These are phyloP conservation scores for Domatiomyces globalis DNA, from an alignment of 2,329 filamentous ascomycete species.

Conservation along the genomic window DNA sequence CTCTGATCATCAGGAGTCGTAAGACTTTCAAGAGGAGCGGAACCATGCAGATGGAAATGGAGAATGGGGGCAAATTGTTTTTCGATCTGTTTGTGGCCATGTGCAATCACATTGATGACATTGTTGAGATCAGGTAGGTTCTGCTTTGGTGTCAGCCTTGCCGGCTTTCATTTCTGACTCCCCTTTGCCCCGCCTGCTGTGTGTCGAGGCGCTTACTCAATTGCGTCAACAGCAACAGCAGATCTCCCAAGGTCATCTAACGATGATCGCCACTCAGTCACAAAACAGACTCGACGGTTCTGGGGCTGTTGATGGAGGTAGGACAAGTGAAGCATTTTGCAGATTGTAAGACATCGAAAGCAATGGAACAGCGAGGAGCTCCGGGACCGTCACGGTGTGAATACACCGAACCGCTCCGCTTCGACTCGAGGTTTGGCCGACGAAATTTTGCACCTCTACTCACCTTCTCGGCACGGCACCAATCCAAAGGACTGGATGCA, in stretches of 20 bases:
- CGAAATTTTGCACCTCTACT: slow-evolving; percentile 27
- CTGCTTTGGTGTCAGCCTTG: slow-evolving; percentile 5
- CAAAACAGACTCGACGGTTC: slow-evolving; percentile 22
- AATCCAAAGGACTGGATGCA: slow-evolving; percentile 14
- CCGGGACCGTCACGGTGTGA: slow-evolving; percentile 10
- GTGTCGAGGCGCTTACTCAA: slow-evolving; percentile 14
- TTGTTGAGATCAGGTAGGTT: slow-evolving; percentile 69
- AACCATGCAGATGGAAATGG: slow-evolving; percentile 94
- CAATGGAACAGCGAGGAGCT: slow-evolving; percentile 20
- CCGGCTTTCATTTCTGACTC: slow-evolving; percentile 7
- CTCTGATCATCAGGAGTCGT: slow-evolving; percentile 77
- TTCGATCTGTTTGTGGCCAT: slow-evolving; percentile 90
- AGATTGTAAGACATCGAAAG: slow-evolving; percentile 6
- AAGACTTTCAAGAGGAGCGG: slow-evolving; percentile 84
- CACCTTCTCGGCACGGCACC: slow-evolving; percentile 27
- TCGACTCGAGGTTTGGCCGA: slow-evolving; percentile 33
- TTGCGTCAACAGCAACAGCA: slow-evolving; percentile 31
- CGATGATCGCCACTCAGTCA: slow-evolving; percentile 16
- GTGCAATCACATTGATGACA: slow-evolving; percentile 87
- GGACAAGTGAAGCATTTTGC: slow-evolving; percentile 23
- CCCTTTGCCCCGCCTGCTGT: slow-evolving; percentile 3
- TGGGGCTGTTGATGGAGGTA: slow-evolving; percentile 20
- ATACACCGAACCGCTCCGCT: slow-evolving; percentile 23
- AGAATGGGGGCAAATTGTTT: slow-evolving; percentile 70
- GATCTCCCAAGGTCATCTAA: slow-evolving; percentile 42